phyloP scores from a whole-genome alignment of 2,329 filamentous ascomycete genomes.

The Aureobasidium mangrovei region DNA sequence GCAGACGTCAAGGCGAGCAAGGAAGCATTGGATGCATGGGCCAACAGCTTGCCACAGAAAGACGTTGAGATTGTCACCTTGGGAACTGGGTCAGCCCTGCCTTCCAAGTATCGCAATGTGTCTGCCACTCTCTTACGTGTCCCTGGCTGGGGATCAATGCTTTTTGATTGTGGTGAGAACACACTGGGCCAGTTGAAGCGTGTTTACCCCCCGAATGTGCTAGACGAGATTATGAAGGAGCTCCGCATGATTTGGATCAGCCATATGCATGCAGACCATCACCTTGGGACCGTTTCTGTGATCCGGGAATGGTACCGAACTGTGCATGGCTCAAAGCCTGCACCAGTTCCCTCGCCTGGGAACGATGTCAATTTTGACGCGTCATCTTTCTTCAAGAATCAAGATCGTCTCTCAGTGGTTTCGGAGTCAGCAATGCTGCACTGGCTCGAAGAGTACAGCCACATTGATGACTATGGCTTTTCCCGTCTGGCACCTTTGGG shows the following conservation, averaged over 20 bases:
- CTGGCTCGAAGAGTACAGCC: constrained; percentile 71
- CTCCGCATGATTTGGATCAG: constrained; percentile 84
- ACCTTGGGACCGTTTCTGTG: constrained; percentile 74
- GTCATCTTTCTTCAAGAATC: constrained; percentile 15
- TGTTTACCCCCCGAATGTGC: constrained; percentile 55
- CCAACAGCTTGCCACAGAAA: constrained; percentile 59
- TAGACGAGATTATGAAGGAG: constrained; percentile 64
- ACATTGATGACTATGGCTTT: constrained; percentile 69
- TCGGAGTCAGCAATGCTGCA: constrained; percentile 62
- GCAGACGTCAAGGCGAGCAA: constrained; percentile 29
- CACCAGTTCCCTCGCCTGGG: constrained; percentile 17
- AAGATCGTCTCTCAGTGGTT: constrained; percentile 51
- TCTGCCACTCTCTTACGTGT: constrained; percentile 78
- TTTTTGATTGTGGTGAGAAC: constrained; percentile 88
- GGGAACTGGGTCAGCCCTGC: constrained; percentile 82
- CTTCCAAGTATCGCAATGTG: constrained; percentile 92
- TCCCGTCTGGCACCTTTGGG: constrained; percentile 47
- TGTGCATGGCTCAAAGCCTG: constrained; percentile 36
- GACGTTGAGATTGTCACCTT: constrained; percentile 79
- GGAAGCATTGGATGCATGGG: constrained; percentile 44
- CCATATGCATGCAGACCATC: constrained; percentile 93
- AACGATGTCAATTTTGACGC: constrained; percentile 26
- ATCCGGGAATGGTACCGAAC: constrained; percentile 70
- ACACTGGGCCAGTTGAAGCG: constrained; percentile 81
- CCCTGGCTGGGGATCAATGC: constrained; percentile 75